Conservation (phyloP, 345 rosid genomes). For the Salix exigua region DNA sequence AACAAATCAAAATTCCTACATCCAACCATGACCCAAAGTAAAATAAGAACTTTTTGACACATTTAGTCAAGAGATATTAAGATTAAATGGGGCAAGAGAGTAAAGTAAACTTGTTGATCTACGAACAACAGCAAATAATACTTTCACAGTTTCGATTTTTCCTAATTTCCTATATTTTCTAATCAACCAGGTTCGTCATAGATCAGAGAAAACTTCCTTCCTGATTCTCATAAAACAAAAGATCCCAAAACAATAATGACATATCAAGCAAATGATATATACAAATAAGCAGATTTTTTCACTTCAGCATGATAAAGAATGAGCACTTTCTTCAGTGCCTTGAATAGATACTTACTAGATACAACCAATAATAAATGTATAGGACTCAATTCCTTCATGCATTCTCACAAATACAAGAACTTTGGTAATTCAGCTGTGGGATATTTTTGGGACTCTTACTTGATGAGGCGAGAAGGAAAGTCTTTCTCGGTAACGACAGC, state of each 20-base stretch:
- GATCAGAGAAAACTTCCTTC: not conserved
- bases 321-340: not conserved
- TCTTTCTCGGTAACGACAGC: conserved; percentile 44
- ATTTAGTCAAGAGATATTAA: not conserved
- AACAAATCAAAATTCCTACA: conserved; percentile 50
- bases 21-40: not conserved
- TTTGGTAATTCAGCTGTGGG: not conserved
- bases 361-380: not conserved
- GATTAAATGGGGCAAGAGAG: not conserved
- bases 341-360: not conserved
- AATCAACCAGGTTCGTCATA: not conserved
- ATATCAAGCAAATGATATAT: not conserved
- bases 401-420: not conserved
- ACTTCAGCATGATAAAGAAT: not conserved
- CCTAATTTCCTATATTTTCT: not conserved
- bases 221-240: not conserved
- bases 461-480: conserved; percentile 50
- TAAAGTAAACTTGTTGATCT: not conserved
- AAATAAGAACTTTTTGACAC: not conserved
- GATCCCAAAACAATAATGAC: not conserved
- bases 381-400: no score
- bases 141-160: not conserved
- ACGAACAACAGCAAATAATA: not conserved
- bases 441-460: conserved; percentile 34
- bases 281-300: not conserved